Evolutionary conservation across 176 grass and related monocot species (phyloP), one percentile per base, ranked within the genome.

Genomic region (Eragrostis nindensis): DNA sequence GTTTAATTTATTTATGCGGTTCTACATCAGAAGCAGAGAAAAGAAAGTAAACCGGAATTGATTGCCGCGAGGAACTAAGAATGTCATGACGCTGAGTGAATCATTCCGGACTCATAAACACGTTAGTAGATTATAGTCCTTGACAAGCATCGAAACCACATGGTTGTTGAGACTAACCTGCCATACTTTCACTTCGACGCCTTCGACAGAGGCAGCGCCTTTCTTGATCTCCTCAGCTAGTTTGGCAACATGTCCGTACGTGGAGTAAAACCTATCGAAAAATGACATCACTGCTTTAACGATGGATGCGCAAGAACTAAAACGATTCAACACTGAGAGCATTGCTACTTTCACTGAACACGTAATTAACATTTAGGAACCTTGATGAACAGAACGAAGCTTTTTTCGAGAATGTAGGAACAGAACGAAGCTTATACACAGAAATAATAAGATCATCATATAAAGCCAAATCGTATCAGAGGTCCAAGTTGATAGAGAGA

Each of bases 181-280:
- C 92, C 90, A 94, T 76, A 97, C 6, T 57, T 97, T 89, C 62
- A 87, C 90, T 74, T 97, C 90, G 42, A 94, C 87, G 2, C 90
- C 95, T 89, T 90, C 80, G 6, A 98, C 77, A 27, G 95, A 98
- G 9, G 80, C 88, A 32, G 83, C 95, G 1, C 92, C 95, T 79
- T 82, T 92, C 75, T 94, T 86, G 53, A 98, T 91, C 90, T 98
- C 90, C 42, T 94, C 81, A 64, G 95, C 95, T 68, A 94, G 84
- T 69, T 91, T 92, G 49, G 91, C 92, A 48, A 92, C 90, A 89
- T 98, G 95, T 22, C 88, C 92, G 80, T 91, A 98, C 70, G 90
- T 94, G 40, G 90, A 92, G 83, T 98, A 94, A 54, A 86, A 92
- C 65, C 95, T 98, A 46, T 72, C 62, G 46, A 74, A 85, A n/a